Evolutionary conservation across 148 eudicot species (phyloP), one percentile per base, ranked within the genome.

Genomic region (Diospyros kaki): DNA sequence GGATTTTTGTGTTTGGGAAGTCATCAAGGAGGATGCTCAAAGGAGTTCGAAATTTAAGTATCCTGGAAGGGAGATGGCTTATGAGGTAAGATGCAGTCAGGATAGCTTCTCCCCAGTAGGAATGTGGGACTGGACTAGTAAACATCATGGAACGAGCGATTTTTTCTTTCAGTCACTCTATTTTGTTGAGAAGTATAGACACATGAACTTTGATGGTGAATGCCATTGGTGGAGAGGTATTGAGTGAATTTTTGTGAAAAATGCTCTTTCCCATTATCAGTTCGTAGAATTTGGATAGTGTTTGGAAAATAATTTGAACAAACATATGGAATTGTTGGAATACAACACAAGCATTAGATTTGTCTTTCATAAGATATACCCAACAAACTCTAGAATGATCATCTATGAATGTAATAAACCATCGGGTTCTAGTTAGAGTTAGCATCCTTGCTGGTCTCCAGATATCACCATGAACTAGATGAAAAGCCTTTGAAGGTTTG

Each of bases 321-420:
- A 68, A 50, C 58, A 10, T 15, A 52, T 68, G 72, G 54, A 68
- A 68, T 9, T 2, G 6, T 52, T 52, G 58, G 9, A 68, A 68
- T 2, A 52, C 28, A 11, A 41, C 6, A 28, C 12, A 5, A n/a
- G 43, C 28, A 18, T 52, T 42, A 38, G 72, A 68, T 68, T 68
- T 68, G n/a, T 68, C 58, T 68, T 68, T 68, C 58, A 68, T 68
- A 3, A 48, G 58, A 12, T 50, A 68, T 15, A n/a, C 28, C 58
- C 58, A 68, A 38, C 42, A 50, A 3, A 28, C 6, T 52, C 72
- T 15, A 3, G 58, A 50, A 51, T 68, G 72, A 68, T 68, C 58
- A 68, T 68, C 72, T 1, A 68, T 9, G 14, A 68, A 48, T 50
- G 72, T 4, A 1, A 68, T 42, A 50, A 68, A 68, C 72, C 72